Evolutionary conservation across 2,329 filamentous ascomycete genomes (phyloP), one percentile per base, ranked within the genome.

Genomic region (Ophiobolus disseminans): DNA sequence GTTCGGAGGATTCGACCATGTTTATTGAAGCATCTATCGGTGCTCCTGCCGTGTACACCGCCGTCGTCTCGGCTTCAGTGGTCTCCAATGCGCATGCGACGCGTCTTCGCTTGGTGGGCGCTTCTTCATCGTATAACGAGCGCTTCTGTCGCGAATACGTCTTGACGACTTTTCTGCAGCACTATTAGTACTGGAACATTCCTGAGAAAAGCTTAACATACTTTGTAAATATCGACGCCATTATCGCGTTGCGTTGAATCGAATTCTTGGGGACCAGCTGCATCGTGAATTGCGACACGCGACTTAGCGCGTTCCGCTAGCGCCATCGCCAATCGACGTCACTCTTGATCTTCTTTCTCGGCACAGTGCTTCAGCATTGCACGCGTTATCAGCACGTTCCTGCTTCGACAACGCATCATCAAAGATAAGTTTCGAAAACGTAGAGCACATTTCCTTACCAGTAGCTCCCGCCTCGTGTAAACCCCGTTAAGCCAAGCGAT

Each of bases 71-170:
- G 20, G 23, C 5, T 17, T 48, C 14, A 20, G 30, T 30, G 28
- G 37, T 42, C 37, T 56, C 50, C 30, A 37, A 21, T 7, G 45
- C 36, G 13, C 40, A 47, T 31, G 62, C 63, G 58, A 74, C 63
- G 65, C 72, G 68, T 63, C 68, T 61, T 42, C 70, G 71, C 50
- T 74, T 74, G 25, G 63, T 53, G 8, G 68, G 59, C 17, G 69
- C 68, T 48, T 71, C 69, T 35, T 65, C 65, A 48, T 68, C 62
- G 45, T 58, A 55, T 16, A 65, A 43, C 28, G 62, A 50, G 38
- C 55, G 62, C 36, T 55, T 59, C 38, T 67, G 63, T 55, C 72
- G 71, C 48, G 72, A 68, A 55, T 74, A 74, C 5, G 72, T 74
- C 40, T 58, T 62, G 20, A 68, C 52, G 13, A 60, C 44, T 45